A percentile compares a stretch with the other conserved stretches of the same genome.
These are phyloP conservation scores for Sclerotinia minor DNA, from an alignment of 2,329 filamentous ascomycete species.

Conservation along the genomic window DNA sequence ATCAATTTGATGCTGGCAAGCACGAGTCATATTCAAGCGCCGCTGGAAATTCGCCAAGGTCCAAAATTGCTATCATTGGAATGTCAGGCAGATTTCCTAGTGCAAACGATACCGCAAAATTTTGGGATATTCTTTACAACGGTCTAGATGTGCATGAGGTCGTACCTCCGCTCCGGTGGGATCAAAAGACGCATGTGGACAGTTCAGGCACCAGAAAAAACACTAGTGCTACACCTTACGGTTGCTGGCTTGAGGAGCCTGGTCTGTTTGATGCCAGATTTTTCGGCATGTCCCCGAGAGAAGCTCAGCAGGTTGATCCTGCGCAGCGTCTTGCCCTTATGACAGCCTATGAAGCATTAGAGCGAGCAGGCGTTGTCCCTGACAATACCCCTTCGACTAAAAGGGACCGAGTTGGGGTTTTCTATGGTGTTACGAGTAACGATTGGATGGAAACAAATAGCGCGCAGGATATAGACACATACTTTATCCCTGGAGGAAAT, in stretches of 20 bases:
- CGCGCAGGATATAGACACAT: conserved; percentile 36
- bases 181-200: conserved; percentile 65
- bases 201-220: conserved; percentile 55
- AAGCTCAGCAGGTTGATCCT: conserved; percentile 76
- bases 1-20: too few species aligned
- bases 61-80: conserved; percentile 19
- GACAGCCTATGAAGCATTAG: conserved; percentile 76
- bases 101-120: background rate
- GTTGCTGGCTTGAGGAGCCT: conserved; percentile 70
- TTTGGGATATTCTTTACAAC: conserved; percentile 10
- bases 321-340: conserved; percentile 74
- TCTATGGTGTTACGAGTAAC: conserved; percentile 34
- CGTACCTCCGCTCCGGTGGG: conserved; percentile 62
- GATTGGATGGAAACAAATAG: conserved; percentile 36
- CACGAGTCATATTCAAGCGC: too few species aligned
- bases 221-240: conserved; percentile 68
- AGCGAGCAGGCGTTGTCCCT: conserved; percentile 71
- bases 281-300: conserved; percentile 81
- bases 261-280: conserved; percentile 75
- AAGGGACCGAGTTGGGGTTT: conserved; percentile 30
- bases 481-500: conserved; percentile 34
- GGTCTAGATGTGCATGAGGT: conserved; percentile 26
- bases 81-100: conserved; percentile 8
- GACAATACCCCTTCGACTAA: conserved; percentile 30
- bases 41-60: too few species aligned